These are phyloP conservation scores for Entrophospora sp. DNA, from an alignment of 192 early-diverging fungal genomes.

Conservation along the genomic window DNA sequence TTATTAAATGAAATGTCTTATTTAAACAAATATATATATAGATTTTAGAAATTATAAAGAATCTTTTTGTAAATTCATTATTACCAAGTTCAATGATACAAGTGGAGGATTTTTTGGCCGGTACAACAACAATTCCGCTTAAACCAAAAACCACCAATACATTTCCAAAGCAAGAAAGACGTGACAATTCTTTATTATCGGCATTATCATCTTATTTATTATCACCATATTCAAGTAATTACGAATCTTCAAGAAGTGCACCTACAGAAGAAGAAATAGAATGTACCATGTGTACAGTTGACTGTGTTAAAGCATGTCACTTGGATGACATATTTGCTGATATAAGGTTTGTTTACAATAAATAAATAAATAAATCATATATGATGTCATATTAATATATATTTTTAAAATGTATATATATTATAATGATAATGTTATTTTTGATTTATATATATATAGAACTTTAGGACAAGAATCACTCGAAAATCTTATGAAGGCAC, in stretches of 20 bases:
- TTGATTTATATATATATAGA: constrained; percentile 25
- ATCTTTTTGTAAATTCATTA: constrained; percentile 70
- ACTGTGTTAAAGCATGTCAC: constrained; percentile 61
- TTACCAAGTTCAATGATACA: constrained; percentile 58
- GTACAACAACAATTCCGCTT: constrained; percentile 56
- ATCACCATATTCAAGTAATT: constrained; percentile 44
- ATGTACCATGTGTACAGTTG: constrained; percentile 49
- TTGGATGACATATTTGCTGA: constrained; percentile 67
- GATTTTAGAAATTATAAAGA: constrained; percentile 61
- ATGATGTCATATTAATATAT: too few relatives aligned
- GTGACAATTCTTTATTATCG: constrained; percentile 64
- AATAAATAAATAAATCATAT: too few relatives aligned
- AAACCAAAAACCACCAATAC: constrained; percentile 37
- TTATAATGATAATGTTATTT: background rate
- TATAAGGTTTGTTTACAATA: constrained; percentile 40
- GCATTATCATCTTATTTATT: constrained; percentile 70
- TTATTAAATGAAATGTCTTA: too few relatives aligned
- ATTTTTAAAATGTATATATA: background rate
- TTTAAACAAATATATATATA: too few relatives aligned
- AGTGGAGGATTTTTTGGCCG: constrained; percentile 66
- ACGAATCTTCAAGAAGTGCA: constrained; percentile 47
- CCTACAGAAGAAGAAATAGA: constrained; percentile 66
- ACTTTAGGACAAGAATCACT: constrained; percentile 59
- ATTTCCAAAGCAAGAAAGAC: constrained; percentile 31
- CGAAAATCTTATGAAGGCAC: constrained; percentile 46